Base-by-base conservation (phyloP, 2,329 filamentous ascomycete species). In the Phaeophleospora eucalypticola region DNA sequence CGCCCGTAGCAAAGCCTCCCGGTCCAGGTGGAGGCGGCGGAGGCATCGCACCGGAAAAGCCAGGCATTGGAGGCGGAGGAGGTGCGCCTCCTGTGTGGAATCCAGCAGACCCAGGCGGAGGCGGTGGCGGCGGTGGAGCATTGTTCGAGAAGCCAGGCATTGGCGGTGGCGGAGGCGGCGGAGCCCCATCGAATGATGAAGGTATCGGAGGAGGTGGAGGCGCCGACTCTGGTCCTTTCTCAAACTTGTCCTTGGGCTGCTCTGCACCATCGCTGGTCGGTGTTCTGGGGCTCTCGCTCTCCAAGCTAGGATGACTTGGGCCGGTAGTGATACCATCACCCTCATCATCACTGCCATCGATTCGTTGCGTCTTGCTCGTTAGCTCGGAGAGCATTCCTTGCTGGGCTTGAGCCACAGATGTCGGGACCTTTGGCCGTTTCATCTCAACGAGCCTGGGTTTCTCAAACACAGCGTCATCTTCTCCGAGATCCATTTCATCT, bases 371-470 rank as follows among this genome's bases (percentile, higher is more conserved):
- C 69, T 86, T 93, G 41, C 83, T 80, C 27, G 82, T 79, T 57
- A 95, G 84, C 68, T 95, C 76, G n/a, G 62, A 58, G 73, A 84
- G 62, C 71, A 91, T 66, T 64, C 82, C 73, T 75, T 82, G 73
- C 43, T 61, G 58, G 7, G 61, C 62, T 35, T 56, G 46, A 73
- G 84, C 76, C 74, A 89, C 68, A 69, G 79, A 67, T 35, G 75
- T 69, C 50, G 76, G 75, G 63, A 84, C 72, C 61, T 79, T 80
- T 2, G 89, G 88, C 52, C 88, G 80, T 65, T 81, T 84, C 69
- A 91, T 81, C 66, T 93, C 80, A 47, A 95, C 80, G 41, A 95
- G 71, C 45, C 84, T 80, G 33, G 90, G 87, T 68, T 84, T 91
- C 69, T 90, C 87, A 54, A 84, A 86, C 18, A 91, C 69, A 34